Percentiles rank a stretch among this genome's conserved stretches.
These are phyloP conservation scores for Grosmannia penicillata DNA, from an alignment of 2,329 filamentous ascomycete species.

Conservation along the genomic window DNA sequence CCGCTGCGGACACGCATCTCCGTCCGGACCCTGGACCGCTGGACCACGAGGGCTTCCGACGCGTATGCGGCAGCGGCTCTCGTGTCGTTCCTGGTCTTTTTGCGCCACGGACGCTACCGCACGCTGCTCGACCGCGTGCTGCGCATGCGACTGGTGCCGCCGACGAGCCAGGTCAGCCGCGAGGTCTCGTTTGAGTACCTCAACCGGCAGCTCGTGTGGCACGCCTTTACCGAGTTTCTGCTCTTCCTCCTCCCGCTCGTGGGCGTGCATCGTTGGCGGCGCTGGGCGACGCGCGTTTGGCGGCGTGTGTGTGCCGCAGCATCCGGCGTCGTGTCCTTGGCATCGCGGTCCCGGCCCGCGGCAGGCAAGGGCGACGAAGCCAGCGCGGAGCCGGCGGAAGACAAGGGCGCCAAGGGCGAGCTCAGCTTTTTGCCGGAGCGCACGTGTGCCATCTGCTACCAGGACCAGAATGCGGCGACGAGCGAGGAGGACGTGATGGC, in stretches of 20 bases:
- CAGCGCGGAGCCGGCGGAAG: slow-evolving; percentile 2
- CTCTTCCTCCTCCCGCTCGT: slow-evolving; percentile 94
- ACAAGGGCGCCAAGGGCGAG: slow-evolving; percentile 41
- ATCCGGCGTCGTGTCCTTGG: too few species aligned
- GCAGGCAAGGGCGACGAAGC: slow-evolving; percentile 9
- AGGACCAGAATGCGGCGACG: slow-evolving; percentile 69
- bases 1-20: not conserved
- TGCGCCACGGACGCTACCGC: slow-evolving; percentile 80
- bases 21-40: slow-evolving; percentile 36
- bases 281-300: slow-evolving; percentile 82
- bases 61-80: slow-evolving; percentile 72
- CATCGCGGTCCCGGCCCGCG: too few species aligned
- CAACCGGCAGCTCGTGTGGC: slow-evolving; percentile 95
- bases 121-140: slow-evolving; percentile 79
- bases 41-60: slow-evolving; percentile 56
- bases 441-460: slow-evolving; percentile 94
- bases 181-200: slow-evolving; percentile 97
- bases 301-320: slow-evolving; percentile 56
- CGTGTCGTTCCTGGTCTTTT: slow-evolving; percentile 75
- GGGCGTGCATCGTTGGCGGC: slow-evolving; percentile 81
- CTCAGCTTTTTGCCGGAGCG: slow-evolving; percentile 76
- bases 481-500: slow-evolving; percentile 63
- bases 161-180: slow-evolving; percentile 69
- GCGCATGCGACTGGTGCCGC: slow-evolving; percentile 70
- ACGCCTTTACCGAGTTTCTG: slow-evolving; percentile 98